phyloP scores from a whole-genome alignment of 106 monocot genomes.

The Ottelia alismoides region DNA sequence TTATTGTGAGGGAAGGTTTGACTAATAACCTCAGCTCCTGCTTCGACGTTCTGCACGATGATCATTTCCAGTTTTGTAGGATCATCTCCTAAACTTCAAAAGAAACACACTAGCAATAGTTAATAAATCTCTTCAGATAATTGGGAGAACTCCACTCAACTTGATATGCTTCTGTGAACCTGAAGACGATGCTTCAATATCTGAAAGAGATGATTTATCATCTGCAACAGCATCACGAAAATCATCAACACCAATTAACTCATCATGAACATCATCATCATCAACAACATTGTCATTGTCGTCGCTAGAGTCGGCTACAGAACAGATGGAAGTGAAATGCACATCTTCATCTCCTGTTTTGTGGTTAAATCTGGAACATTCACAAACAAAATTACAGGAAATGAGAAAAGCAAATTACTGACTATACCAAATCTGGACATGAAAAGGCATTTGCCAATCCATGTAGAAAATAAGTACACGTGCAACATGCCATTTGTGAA shows the following conservation, averaged over 20 bases:
- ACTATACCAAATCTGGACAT: no score
- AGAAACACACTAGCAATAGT: no score
- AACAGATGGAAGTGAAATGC: slow-evolving; percentile 57
- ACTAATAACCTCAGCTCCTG: slow-evolving; percentile 63
- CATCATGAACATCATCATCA: slow-evolving; percentile 5
- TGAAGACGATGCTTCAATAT: slow-evolving; percentile 23
- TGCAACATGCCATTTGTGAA: no score
- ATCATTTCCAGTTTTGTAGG: slow-evolving; percentile 68
- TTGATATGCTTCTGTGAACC: slow-evolving; percentile 28
- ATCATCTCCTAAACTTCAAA: slow-evolving; percentile 24
- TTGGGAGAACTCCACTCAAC: no score
- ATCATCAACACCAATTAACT: background rate
- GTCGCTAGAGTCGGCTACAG: slow-evolving; percentile 37
- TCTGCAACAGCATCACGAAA: slow-evolving; percentile 19
- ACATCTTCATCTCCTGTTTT: slow-evolving; percentile 90
- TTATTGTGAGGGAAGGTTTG: no score
- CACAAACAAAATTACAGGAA: no score
- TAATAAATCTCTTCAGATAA: no score
- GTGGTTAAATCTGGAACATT: slow-evolving; percentile 78
- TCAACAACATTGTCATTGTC: slow-evolving; percentile 24
- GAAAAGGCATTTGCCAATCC: no score
- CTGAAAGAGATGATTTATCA: slow-evolving; percentile 33
- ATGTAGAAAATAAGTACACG: no score
- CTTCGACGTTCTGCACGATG: slow-evolving; percentile 60
- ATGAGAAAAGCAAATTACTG: no score